These are phyloP conservation scores for Fallopia convolvulus DNA, from an alignment of 148 eudicot genomes.

Conservation along the genomic window DNA sequence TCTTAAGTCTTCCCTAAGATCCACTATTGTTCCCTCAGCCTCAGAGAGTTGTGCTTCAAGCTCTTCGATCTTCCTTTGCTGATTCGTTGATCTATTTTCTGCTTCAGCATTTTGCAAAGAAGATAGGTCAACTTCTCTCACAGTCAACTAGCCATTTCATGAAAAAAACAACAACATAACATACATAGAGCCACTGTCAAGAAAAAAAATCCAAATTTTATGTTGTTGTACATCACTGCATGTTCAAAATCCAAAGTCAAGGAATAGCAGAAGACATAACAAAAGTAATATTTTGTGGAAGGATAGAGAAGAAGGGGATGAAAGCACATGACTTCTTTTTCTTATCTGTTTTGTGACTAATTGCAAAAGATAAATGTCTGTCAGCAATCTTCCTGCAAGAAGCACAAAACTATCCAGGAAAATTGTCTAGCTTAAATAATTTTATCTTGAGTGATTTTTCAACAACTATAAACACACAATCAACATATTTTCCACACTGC, in stretches of 20 bases:
- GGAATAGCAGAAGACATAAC: not conserved
- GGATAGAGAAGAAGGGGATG: not conserved
- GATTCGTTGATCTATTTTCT: slow-evolving; percentile 28
- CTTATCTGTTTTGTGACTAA: not conserved
- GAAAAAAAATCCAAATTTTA: not conserved
- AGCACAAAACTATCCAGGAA: not conserved
- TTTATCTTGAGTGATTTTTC: not conserved
- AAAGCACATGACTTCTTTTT: not conserved
- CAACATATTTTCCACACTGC: not conserved
- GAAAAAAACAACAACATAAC: not conserved
- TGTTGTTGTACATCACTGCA: not conserved
- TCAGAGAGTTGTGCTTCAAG: slow-evolving; percentile 60
- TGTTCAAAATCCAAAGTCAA: not conserved
- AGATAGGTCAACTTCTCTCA: not conserved
- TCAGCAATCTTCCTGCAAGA: not conserved
- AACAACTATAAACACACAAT: not conserved
- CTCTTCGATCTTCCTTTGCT: slow-evolving; percentile 46
- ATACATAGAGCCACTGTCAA: not conserved
- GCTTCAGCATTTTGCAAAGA: slow-evolving; percentile 35
- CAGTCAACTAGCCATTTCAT: not conserved
- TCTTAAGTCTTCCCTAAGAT: slow-evolving; percentile 48
- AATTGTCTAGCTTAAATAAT: not conserved
- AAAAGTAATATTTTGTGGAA: not conserved
- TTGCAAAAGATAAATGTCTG: not conserved
- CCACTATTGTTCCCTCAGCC: slow-evolving; percentile 51